A percentile compares a stretch with the other conserved stretches of the same genome.
These are phyloP conservation scores for Magnusiomyces ingens DNA, from an alignment of 1,139 yeast genomes.

Conservation along the genomic window DNA sequence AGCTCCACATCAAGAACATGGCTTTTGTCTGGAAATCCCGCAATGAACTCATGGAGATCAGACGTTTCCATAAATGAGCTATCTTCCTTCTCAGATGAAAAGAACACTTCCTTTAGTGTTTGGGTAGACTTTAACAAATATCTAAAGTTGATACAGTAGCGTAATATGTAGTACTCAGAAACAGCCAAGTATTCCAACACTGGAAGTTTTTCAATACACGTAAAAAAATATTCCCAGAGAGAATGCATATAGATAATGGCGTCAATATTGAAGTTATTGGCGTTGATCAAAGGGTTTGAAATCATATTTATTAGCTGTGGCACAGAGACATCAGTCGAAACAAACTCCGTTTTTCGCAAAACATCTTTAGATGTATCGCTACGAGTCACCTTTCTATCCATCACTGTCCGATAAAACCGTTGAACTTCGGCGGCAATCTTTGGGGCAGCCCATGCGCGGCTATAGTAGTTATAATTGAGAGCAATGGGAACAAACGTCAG, in stretches of 20 bases:
- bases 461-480: not conserved
- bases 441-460: not conserved
- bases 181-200: not conserved
- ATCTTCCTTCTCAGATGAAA: not conserved
- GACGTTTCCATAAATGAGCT: not conserved
- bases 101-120: not conserved
- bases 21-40: not conserved
- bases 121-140: not conserved
- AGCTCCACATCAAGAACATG: not conserved
- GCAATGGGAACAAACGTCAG: conserved; percentile 1
- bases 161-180: not conserved
- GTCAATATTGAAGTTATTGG: not conserved
- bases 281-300: not conserved
- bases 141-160: not conserved
- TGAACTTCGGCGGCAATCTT: not conserved
- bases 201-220: not conserved
- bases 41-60: not conserved
- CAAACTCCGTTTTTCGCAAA: not conserved
- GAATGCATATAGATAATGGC: not conserved
- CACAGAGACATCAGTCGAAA: not conserved
- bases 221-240: not conserved
- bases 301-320: not conserved
- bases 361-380: no score
- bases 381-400: no score
- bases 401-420: not conserved